Conservation (phyloP, 1,284 basidiomycete species). For the Naganishia sp. region DNA sequence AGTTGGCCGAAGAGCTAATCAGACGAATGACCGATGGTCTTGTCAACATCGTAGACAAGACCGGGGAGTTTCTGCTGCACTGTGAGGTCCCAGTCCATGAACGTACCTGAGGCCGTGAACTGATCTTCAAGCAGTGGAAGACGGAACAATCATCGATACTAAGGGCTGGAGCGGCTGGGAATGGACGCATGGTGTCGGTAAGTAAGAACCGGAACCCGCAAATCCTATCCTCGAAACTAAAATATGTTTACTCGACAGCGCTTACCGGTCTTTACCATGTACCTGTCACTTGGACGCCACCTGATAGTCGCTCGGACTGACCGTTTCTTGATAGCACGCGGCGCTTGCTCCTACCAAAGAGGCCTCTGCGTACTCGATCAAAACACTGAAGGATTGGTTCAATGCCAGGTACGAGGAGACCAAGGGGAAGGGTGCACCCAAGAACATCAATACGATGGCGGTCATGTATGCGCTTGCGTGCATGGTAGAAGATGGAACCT, state of each 20-base stretch:
- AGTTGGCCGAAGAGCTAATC: slow-evolving; percentile 48
- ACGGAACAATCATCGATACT: slow-evolving; percentile 65
- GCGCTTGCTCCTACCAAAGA: slow-evolving; percentile 53
- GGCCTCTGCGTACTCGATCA: slow-evolving; percentile 54
- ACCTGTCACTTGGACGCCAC: not conserved
- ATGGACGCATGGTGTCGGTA: slow-evolving; percentile 62
- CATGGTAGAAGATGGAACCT: slow-evolving; percentile 47
- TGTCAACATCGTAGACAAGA: slow-evolving; percentile 64
- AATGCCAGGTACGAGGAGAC: slow-evolving; percentile 58
- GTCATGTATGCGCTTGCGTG: slow-evolving; percentile 63
- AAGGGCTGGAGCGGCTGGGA: slow-evolving; percentile 69
- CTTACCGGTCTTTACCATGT: slow-evolving; percentile 31
- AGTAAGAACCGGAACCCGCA: slow-evolving; percentile 19
- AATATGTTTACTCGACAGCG: slow-evolving; percentile 37
- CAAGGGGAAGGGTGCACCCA: slow-evolving; percentile 57
- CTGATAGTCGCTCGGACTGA: not conserved
- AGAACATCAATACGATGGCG: slow-evolving; percentile 71
- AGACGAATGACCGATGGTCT: slow-evolving; percentile 61
- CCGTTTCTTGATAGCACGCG: slow-evolving; percentile 39
- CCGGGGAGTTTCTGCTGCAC: slow-evolving; percentile 62
- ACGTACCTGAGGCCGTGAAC: not conserved
- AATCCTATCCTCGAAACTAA: slow-evolving; percentile 43
- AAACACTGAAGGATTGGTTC: slow-evolving; percentile 63
- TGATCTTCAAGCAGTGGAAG: slow-evolving; percentile 51
- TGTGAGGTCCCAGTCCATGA: slow-evolving; percentile 36